Percentiles rank a stretch among this genome's conserved stretches.
Conservation (phyloP, 495 filamentous ascomycete species). For the Hypoxylon lienhwacheense region DNA sequence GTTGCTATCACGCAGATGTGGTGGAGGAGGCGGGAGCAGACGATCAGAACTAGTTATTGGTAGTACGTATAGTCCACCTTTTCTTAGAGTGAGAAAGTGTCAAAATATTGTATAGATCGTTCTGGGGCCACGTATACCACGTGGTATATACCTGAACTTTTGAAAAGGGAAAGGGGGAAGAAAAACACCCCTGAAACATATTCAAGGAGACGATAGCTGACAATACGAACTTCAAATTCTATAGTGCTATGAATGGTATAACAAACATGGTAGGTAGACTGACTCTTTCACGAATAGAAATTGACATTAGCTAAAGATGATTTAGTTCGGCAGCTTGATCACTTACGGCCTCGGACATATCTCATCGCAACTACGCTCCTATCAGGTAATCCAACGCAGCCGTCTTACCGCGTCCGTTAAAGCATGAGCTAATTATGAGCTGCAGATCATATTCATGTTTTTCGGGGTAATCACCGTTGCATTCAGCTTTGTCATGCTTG, state of each 20-base stretch:
- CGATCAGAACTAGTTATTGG: conserved; percentile 60
- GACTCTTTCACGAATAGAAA: neutral
- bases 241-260: conserved; percentile 56
- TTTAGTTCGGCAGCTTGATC: conserved; percentile 29
- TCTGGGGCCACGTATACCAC: too few species aligned
- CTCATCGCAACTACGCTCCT: conserved; percentile 51
- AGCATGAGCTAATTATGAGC: neutral
- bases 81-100: too few species aligned
- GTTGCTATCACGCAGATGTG: conserved; percentile 66
- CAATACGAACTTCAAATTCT: conserved; percentile 46
- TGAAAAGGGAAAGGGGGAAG: too few species aligned
- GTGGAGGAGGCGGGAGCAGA: conserved; percentile 63
- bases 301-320: neutral
- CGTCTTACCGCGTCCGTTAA: neutral
- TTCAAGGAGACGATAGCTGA: neutral
- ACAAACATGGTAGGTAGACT: conserved; percentile 52
- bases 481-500: conserved; percentile 50
- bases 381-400: conserved; percentile 43
- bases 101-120: too few species aligned
- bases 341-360: conserved; percentile 61
- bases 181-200: neutral
- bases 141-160: too few species aligned
- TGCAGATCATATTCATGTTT: conserved; percentile 59
- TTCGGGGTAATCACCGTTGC: conserved; percentile 57
- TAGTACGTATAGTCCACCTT: conserved; percentile 40